These are phyloP conservation scores for Hydrangea macrophylla DNA, from an alignment of 148 eudicot species.

Conservation along the genomic window DNA sequence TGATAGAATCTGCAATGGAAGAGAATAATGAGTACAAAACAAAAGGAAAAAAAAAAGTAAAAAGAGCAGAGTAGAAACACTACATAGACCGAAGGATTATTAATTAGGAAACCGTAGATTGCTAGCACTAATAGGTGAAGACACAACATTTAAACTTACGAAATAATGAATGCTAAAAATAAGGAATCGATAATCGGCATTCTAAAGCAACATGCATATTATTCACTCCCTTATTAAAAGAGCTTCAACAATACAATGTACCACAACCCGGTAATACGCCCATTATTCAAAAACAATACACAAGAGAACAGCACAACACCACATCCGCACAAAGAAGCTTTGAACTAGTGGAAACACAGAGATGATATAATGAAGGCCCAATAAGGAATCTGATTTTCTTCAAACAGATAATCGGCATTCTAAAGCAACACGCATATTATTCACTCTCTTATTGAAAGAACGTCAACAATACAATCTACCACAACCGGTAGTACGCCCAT, in stretches of 20 bases:
- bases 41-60: background rate
- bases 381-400: background rate
- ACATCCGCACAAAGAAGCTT: background rate
- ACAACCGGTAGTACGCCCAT: background rate
- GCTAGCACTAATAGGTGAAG: background rate
- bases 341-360: background rate
- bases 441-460: background rate
- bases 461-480: background rate
- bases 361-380: background rate
- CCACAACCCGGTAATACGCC: background rate
- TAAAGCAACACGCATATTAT: background rate
- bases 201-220: background rate
- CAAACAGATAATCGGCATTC: background rate
- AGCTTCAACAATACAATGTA: background rate
- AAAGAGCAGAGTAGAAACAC: background rate
- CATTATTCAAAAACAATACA: background rate
- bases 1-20: constrained; percentile 54
- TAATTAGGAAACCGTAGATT: background rate
- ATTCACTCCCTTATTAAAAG: background rate
- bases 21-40: background rate
- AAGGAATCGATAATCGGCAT: background rate
- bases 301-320: background rate
- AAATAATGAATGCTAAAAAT: too few species aligned
- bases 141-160: too few species aligned
- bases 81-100: constrained; percentile 3